Evolutionary conservation across 2,329 filamentous ascomycete species (phyloP).

Genomic region (Grosmannia huntii): DNA sequence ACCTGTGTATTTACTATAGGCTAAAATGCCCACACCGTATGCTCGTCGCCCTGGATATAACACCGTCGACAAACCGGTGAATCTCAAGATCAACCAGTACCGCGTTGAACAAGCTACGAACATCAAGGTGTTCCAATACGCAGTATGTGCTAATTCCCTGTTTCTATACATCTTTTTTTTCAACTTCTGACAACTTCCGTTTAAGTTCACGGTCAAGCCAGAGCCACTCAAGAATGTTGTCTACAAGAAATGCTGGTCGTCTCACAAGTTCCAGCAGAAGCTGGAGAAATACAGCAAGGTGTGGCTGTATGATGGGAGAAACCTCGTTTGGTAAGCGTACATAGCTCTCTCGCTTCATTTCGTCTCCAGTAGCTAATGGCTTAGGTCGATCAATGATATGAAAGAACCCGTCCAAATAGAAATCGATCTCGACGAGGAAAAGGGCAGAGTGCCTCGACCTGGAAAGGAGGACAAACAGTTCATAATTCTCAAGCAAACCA

Average conservation of each 20-base stretch:
- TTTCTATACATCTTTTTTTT: neutral
- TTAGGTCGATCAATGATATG: constrained; percentile 25
- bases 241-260: constrained; percentile 66
- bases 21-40: constrained; percentile 19
- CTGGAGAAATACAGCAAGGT: constrained; percentile 33
- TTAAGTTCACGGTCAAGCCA: constrained; percentile 51
- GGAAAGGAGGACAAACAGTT: constrained; percentile 37
- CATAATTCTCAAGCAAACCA: constrained; percentile 51
- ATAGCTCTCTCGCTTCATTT: constrained; percentile 7
- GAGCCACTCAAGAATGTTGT: constrained; percentile 50
- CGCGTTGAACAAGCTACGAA: constrained; percentile 8
- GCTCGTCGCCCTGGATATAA: constrained; percentile 43
- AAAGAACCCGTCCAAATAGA: constrained; percentile 35
- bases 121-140: constrained; percentile 62
- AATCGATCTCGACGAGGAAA: constrained; percentile 63
- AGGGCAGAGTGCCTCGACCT: constrained; percentile 19
- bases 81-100: constrained; percentile 37
- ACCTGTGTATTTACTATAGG: constrained; percentile 10
- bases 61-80: constrained; percentile 39
- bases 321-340: constrained; percentile 63
- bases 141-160: constrained; percentile 44
- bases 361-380: neutral
- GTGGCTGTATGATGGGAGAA: constrained; percentile 73
- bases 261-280: constrained; percentile 40
- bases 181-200: neutral